phyloP scores from a whole-genome alignment of 192 early-diverging fungal species.

The Physocladia obscura region DNA sequence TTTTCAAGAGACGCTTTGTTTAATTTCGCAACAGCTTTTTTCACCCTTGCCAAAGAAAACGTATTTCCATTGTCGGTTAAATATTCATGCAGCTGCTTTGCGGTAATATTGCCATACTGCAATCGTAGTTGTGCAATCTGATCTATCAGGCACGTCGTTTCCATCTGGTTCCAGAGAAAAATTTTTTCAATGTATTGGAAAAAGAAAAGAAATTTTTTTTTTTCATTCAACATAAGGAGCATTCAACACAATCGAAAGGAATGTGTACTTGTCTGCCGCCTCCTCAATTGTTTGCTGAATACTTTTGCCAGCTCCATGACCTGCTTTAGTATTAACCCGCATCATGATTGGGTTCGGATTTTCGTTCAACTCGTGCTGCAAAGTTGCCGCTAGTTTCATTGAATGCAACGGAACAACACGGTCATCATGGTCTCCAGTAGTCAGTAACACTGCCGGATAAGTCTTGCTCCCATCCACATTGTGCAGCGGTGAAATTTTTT shows the following conservation, averaged over 20 bases:
- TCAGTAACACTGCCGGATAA: conserved; percentile 63
- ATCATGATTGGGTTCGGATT: conserved; percentile 59
- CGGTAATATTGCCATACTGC: too few species aligned
- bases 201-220: too few species aligned
- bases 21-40: too few species aligned
- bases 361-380: conserved; percentile 55
- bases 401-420: conserved; percentile 67
- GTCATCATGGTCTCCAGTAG: conserved; percentile 71
- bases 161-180: too few species aligned
- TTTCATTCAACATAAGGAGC: conserved; percentile 17
- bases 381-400: conserved; percentile 60
- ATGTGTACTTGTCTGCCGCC: conserved; percentile 62
- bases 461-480: conserved; percentile 50
- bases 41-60: too few species aligned
- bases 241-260: conserved; percentile 48
- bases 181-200: too few species aligned
- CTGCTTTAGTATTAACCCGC: conserved; percentile 65
- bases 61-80: too few species aligned
- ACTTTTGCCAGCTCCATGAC: conserved; percentile 67
- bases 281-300: conserved; percentile 57
- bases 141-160: too few species aligned
- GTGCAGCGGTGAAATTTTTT: conserved; percentile 62
- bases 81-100: too few species aligned
- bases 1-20: too few species aligned
- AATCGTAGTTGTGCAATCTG: too few species aligned